phyloP scores from a whole-genome alignment of 768 basidiomycete genomes.

The Clavaria fumosa region DNA sequence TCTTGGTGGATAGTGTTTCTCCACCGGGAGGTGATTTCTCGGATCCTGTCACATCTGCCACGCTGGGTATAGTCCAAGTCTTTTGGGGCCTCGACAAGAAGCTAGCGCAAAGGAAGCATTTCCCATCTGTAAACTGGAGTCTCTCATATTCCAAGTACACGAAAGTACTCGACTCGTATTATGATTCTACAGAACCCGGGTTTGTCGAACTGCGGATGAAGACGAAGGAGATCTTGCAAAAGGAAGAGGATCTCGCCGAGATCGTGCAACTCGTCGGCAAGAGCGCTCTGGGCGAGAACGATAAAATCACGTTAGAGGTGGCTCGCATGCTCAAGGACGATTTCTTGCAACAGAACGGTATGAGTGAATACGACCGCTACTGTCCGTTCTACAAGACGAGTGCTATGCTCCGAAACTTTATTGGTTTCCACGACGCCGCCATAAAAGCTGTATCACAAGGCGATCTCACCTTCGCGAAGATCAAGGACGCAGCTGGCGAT shows the following conservation, averaged over 20 bases:
- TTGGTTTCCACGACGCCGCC: conserved; percentile 86
- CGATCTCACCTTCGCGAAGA: conserved; percentile 71
- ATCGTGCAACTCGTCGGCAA: conserved; percentile 99
- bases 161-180: conserved; percentile 84
- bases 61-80: conserved; percentile 96
- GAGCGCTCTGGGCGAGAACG: conserved; percentile 89
- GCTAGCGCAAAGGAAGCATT: conserved; percentile 95
- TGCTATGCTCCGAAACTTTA: conserved; percentile 89
- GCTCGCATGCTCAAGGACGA: conserved; percentile 96
- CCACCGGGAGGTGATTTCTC: conserved; percentile 99
- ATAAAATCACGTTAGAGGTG: conserved; percentile 97
- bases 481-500: conserved; percentile 77
- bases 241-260: conserved; percentile 96
- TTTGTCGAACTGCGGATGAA: conserved; percentile 86
- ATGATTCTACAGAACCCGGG: conserved; percentile 82
- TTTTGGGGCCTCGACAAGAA: conserved; percentile 99
- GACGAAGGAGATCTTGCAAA: conserved; percentile 95
- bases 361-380: conserved; percentile 93
- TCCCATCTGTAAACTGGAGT: conserved; percentile 99
- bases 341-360: conserved; percentile 96
- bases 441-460: conserved; percentile 71
- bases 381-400: conserved; percentile 99
- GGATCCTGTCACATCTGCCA: conserved; percentile 95
- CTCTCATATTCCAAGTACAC: conserved; percentile 99
- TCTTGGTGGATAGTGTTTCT: conserved; percentile 57